Evolutionary conservation across 1,284 basidiomycete genomes (phyloP), one percentile per base, ranked within the genome.

Genomic region (Papiliotrema laurentii): DNA sequence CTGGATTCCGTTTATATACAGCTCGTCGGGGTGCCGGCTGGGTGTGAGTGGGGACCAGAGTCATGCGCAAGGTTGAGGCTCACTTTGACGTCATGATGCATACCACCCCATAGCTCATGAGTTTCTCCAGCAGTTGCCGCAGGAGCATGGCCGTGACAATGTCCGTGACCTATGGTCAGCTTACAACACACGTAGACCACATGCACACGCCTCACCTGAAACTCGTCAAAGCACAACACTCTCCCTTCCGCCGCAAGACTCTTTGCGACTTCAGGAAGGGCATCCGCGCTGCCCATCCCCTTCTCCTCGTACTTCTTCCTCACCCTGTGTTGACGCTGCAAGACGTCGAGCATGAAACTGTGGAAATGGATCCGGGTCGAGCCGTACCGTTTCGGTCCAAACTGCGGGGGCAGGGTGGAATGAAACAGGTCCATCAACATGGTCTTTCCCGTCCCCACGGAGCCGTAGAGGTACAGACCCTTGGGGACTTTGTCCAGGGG

Each of bases 391-490:
- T 81, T 58, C 13, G 56, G 44, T 31, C 61, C 79, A 55, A 93
- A 80, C 54, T 83, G 81, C 0, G 79, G 64, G 0, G 93, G 92
- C 1, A 98, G 81, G 1, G 91, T 87, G 55, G 87, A 84, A 77
- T 90, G 91, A 75, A 98, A 96, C 18, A 98, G 78, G 72, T 99
- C 96, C 96, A 99, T 99, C 55, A 99, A 83, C 93, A 98, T 97
- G 0, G 89, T 89, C 79, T 79, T 78, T 22, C 96, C 94, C 4
- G 93, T 97, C 0, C 94, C 94, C 48, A 98, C 96, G 58, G 92
- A 89, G 33, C 96, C 96, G 69, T 89, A 92, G n/a, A 99, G 83
- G 73, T 99, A 98, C 22, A 98, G 79, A 11, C 93, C 90, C 59
- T 86, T 86, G 0, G 93, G 94, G 1, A 82, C 79, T 43, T 80